Evolutionary conservation across 176 grass and related monocot genomes (phyloP), one percentile per base, ranked within the genome.

Genomic region (Puya raimondii): DNA sequence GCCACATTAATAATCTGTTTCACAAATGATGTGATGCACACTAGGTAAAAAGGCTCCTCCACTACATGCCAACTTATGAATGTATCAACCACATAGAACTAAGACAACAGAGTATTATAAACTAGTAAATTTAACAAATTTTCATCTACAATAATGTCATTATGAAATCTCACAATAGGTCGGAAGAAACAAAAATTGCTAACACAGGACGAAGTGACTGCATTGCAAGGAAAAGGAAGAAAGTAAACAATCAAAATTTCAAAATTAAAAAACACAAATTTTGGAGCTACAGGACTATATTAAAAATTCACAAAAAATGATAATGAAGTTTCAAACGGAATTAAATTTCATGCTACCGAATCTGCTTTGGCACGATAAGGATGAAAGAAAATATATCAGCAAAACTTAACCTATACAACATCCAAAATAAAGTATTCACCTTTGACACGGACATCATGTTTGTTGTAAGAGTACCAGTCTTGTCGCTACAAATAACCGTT

Each of bases 401-500:
- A 51, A 12, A 83, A n/a, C 54, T 58, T 58, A 42, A 29, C 13
- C 15, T 18, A 59, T 59, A 59, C 15, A 20, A 17, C 14, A 11
- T 63, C 12, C 21, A 74, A 69, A 17, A 18, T 64, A 29, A n/a
- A 21, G 14, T 17, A 29, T 12, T 88, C 80, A 97, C 94, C 94
- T 97, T 97, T 67, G 89, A 97, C 49, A 92, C 94, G 16, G 94
- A 97, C 94, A 97, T 97, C 94, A 97, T 97, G 78, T 97, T 97
- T 59, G 94, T 97, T 0, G 94, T 97, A 47, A 97, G 89, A 83
- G 94, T 97, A 56, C 94, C 94, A 42, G 94, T 97, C 77, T 97
- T 97, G 67, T 97, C 94, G 70, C 88, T 93, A 75, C 94, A 97
- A 81, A 97, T 93, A 49, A 97, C 94, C 52, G 94, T 97, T 64